These are phyloP conservation scores for Dothidotthia symphoricarpi DNA, from an alignment of 2,329 filamentous ascomycete genomes.

Conservation along the genomic window DNA sequence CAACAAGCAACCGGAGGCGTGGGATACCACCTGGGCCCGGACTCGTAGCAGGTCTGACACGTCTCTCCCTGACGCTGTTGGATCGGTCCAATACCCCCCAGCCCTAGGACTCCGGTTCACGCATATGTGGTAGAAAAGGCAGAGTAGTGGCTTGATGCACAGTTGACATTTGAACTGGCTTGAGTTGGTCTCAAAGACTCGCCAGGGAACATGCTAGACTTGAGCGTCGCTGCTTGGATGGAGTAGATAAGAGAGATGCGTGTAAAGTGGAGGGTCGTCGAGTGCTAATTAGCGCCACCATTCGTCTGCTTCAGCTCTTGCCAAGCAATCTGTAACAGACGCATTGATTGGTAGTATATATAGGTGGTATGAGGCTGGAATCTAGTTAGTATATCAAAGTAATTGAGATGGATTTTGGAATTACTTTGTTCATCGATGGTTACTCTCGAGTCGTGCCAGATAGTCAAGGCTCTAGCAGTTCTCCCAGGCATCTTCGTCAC, in stretches of 20 bases:
- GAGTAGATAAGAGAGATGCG: slow-evolving; percentile 16
- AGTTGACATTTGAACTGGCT: slow-evolving; percentile 17
- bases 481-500: slow-evolving; percentile 15
- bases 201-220: slow-evolving; percentile 20
- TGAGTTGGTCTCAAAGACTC: slow-evolving; percentile 23
- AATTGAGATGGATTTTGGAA: too few species aligned
- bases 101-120: slow-evolving; percentile 42
- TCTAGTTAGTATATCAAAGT: too few species aligned
- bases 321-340: too few species aligned
- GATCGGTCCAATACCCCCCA: slow-evolving; percentile 40
- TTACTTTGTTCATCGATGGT: too few species aligned
- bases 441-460: too few species aligned
- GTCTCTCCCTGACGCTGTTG: slow-evolving; percentile 9
- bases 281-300: slow-evolving; percentile 5
- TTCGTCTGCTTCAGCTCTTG: too few species aligned
- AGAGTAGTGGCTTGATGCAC: slow-evolving; percentile 39
- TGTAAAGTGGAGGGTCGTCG: slow-evolving; percentile 34
- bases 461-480: too few species aligned
- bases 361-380: too few species aligned
- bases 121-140: slow-evolving; percentile 22
- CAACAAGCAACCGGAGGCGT: slow-evolving; percentile 37
- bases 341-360: too few species aligned
- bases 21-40: slow-evolving; percentile 38
- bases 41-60: slow-evolving; percentile 40
- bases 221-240: slow-evolving; percentile 40